These are phyloP conservation scores for Monosporascus sp. DNA, from an alignment of 2,329 filamentous ascomycete genomes.

Conservation along the genomic window DNA sequence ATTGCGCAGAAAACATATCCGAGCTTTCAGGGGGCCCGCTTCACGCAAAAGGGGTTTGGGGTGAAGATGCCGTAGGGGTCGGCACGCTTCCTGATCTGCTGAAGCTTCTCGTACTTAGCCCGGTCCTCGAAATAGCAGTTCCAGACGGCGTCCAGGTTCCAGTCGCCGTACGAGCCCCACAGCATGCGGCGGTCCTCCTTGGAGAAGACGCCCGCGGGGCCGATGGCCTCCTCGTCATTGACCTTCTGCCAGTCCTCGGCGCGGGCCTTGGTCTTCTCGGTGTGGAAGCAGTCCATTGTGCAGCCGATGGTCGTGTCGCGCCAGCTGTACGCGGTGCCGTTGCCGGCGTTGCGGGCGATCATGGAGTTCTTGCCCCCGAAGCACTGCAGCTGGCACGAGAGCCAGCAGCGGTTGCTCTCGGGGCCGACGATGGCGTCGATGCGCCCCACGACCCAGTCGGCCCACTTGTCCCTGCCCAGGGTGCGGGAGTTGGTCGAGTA, in stretches of 20 bases:
- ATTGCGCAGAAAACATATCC: too few species aligned
- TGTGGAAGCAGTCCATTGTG: conserved; percentile 41
- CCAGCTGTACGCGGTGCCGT: conserved; percentile 44
- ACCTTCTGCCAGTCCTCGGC: conserved; percentile 37
- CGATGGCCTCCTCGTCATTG: conserved; percentile 31
- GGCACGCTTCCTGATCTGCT: conserved; percentile 27
- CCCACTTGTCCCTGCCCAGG: conserved; percentile 35
- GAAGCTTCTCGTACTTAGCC: conserved; percentile 33
- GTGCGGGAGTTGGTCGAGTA: conserved; percentile 38
- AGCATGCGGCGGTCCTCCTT: conserved; percentile 34
- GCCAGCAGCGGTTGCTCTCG: conserved; percentile 34
- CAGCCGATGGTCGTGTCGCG: conserved; percentile 36
- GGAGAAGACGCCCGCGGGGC: conserved; percentile 30
- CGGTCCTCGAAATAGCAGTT: conserved; percentile 30
- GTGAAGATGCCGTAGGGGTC: conserved; percentile 25
- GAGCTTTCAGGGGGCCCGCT: conserved; percentile 6
- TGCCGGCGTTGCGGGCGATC: conserved; percentile 35
- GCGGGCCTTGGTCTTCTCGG: conserved; percentile 23
- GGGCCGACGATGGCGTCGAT: conserved; percentile 33
- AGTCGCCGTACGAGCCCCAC: conserved; percentile 36
- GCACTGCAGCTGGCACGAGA: conserved; percentile 40
- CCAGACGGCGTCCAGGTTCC: conserved; percentile 32
- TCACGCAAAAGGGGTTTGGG: conserved; percentile 24
- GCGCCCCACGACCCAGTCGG: conserved; percentile 29
- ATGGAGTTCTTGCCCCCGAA: conserved; percentile 39